Percentiles rank a stretch among this genome's conserved stretches.
Evolutionary conservation across 2,329 filamentous ascomycete genomes (phyloP).

Genomic region (Arachnomyces sp.): DNA sequence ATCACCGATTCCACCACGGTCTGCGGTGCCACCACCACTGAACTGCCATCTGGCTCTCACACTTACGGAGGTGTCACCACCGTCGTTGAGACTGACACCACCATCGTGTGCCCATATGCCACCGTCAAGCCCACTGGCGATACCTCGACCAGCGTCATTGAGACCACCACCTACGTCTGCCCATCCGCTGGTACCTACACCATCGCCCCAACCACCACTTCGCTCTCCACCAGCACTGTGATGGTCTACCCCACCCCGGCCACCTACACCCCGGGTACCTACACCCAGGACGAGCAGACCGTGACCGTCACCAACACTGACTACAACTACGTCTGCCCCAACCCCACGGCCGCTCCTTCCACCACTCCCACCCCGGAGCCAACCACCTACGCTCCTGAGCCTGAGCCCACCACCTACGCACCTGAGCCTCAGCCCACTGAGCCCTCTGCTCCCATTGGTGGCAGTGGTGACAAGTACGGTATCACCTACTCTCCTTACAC

Average conservation of each 20-base stretch:
- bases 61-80: conserved; percentile 68
- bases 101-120: conserved; percentile 63
- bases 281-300: conserved; percentile 59
- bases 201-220: conserved; percentile 61
- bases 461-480: conserved; percentile 51
- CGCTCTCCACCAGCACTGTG: conserved; percentile 46
- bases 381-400: conserved; percentile 21
- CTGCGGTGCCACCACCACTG: conserved; percentile 55
- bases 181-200: conserved; percentile 68
- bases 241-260: conserved; percentile 58
- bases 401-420: conserved; percentile 15
- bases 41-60: conserved; percentile 57
- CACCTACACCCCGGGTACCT: conserved; percentile 61
- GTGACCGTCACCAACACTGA: conserved; percentile 63
- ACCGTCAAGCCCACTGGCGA: conserved; percentile 52
- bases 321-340: conserved; percentile 65
- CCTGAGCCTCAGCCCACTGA: conserved; percentile 14
- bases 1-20: conserved; percentile 61
- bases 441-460: conserved; percentile 14
- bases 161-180: conserved; percentile 66
- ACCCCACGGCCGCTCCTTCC: conserved; percentile 40
- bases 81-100: conserved; percentile 58
- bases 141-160: conserved; percentile 59
- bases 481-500: conserved; percentile 76
- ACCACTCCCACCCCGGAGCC: conserved; percentile 19